phyloP scores from a whole-genome alignment of 805 yeast genomes.

The Wickerhamomyces tratensis region DNA sequence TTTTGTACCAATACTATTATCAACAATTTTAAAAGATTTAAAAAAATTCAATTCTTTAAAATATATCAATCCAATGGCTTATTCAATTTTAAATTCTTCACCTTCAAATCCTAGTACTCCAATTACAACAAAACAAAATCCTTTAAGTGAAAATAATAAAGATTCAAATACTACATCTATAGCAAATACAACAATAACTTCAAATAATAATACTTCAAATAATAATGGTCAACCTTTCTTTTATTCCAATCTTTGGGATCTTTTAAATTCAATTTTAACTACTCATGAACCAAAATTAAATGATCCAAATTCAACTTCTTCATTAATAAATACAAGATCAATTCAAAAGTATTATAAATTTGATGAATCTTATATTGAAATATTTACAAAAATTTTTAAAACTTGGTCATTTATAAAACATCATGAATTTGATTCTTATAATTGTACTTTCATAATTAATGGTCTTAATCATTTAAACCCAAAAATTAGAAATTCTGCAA shows the following conservation, averaged over 20 bases:
- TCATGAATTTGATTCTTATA: slow-evolving; percentile 3
- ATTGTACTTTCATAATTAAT: slow-evolving; percentile 8
- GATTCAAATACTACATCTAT: no score
- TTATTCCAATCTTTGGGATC: not conserved
- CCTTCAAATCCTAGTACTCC: slow-evolving; percentile 13
- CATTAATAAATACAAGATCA: slow-evolving; percentile 9
- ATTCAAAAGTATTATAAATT: slow-evolving; percentile 8
- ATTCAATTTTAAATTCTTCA: slow-evolving; percentile 16
- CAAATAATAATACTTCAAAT: no score
- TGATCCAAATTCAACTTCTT: slow-evolving; percentile 7
- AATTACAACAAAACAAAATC: slow-evolving; percentile 13
- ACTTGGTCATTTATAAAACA: slow-evolving; percentile 3
- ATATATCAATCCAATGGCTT: slow-evolving; percentile 21
- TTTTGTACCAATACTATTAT: slow-evolving; percentile 21
- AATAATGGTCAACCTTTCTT: slow-evolving; percentile 9
- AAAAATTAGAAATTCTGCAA: slow-evolving; percentile 16
- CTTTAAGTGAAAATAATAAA: no score
- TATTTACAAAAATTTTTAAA: slow-evolving; percentile 2
- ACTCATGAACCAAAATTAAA: slow-evolving; percentile 7
- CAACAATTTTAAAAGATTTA: slow-evolving; percentile 21
- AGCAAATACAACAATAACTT: no score
- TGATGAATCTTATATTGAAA: slow-evolving; percentile 11
- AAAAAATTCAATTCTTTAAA: slow-evolving; percentile 24
- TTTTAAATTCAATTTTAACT: not conserved
- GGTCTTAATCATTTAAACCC: slow-evolving; percentile 8